Percentiles rank a stretch among this genome's conserved stretches.
Conservation (phyloP, 2,329 filamentous ascomycete genomes). For the Ophiostoma sp. region DNA sequence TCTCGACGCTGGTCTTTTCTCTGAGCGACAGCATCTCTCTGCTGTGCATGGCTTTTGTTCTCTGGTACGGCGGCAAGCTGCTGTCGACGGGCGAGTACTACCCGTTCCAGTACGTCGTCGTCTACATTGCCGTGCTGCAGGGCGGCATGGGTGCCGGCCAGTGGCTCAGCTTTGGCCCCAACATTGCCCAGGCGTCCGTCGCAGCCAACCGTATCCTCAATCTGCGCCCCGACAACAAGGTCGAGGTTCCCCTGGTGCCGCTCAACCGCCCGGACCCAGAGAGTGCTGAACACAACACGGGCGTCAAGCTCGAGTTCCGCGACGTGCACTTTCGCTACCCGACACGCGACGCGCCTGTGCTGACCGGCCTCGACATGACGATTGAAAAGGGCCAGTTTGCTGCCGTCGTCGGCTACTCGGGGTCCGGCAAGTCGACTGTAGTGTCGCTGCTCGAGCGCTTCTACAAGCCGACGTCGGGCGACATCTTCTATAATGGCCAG, state of each 20-base stretch:
- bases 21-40: conserved; percentile 63
- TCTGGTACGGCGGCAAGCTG: conserved; percentile 41
- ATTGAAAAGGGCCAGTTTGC: conserved; percentile 34
- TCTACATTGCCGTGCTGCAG: conserved; percentile 35
- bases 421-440: conserved; percentile 38
- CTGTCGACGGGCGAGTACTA: conserved; percentile 8
- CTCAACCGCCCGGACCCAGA: conserved; percentile 25
- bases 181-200: conserved; percentile 33
- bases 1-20: conserved; percentile 60
- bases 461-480: conserved; percentile 39
- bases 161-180: conserved; percentile 35
- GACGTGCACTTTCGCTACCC: conserved; percentile 68
- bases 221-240: conserved; percentile 29
- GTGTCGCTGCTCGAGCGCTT: conserved; percentile 46
- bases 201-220: conserved; percentile 34
- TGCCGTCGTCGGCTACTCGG: conserved; percentile 34
- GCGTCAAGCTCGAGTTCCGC: conserved; percentile 55
- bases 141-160: conserved; percentile 34
- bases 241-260: conserved; percentile 29
- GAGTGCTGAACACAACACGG: conserved; percentile 31
- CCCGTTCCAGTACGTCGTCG: conserved; percentile 34
- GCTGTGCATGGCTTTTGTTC: conserved; percentile 52
- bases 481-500: conserved; percentile 51
- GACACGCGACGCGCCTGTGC: conserved; percentile 62
- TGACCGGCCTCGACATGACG: conserved; percentile 55